Conservation (phyloP, 169 alveolate species). For the Plasmodium gaboni region DNA sequence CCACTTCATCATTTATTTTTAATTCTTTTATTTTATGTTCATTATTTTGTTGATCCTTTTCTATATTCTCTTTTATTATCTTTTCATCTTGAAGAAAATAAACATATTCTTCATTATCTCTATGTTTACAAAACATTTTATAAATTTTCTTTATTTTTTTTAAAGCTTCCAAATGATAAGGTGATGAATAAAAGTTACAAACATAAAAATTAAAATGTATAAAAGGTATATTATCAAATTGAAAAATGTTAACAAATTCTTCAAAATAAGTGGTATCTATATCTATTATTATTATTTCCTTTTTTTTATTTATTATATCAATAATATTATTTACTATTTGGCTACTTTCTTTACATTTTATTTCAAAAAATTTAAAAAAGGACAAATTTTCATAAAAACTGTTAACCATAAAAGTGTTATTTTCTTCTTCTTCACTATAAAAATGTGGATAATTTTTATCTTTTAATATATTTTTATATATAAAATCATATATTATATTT, state of each 20-base stretch:
- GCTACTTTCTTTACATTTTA: conserved; percentile 1
- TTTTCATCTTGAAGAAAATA: background rate
- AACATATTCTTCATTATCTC: conserved; percentile 23
- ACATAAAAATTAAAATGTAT: conserved; percentile 15
- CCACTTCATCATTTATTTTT: background rate
- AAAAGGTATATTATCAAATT: conserved; percentile 17
- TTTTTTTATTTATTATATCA: background rate
- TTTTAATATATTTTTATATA: conserved; percentile 15
- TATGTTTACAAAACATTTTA: conserved; percentile 22
- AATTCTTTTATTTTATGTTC: too few species aligned
- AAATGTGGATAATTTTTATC: conserved; percentile 1
- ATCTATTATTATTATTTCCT: background rate
- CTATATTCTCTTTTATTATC: background rate
- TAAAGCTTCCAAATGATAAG: conserved; percentile 24
- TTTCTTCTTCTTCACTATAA: too few species aligned
- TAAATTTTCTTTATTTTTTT: conserved; percentile 52
- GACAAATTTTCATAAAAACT: conserved; percentile 45
- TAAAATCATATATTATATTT: conserved; percentile 36
- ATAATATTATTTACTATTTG: background rate
- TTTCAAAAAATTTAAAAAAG: conserved; percentile 21
- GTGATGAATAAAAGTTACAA: conserved; percentile 9
- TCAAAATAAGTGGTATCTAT: conserved; percentile 10
- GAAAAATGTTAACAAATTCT: conserved; percentile 48
- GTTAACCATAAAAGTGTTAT: background rate
- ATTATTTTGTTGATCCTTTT: background rate